phyloP scores from a whole-genome alignment of 2,329 filamentous ascomycete genomes.

The Cladosporium colombiae region DNA sequence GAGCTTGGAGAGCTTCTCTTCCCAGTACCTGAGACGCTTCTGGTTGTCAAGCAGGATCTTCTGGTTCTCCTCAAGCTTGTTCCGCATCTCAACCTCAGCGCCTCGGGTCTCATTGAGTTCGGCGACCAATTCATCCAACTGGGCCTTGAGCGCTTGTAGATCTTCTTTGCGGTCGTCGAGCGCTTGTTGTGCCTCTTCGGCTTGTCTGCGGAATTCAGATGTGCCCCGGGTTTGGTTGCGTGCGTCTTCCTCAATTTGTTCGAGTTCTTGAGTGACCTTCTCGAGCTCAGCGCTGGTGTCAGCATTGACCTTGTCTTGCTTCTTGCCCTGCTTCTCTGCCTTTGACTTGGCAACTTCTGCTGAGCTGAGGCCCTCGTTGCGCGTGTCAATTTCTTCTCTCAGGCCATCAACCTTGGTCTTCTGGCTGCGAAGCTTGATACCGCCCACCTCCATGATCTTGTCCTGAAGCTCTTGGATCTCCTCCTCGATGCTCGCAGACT shows the following conservation, averaged over 20 bases:
- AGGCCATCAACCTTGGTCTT: slow-evolving; percentile 86
- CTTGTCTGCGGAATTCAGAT: slow-evolving; percentile 69
- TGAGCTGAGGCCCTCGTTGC: slow-evolving; percentile 79
- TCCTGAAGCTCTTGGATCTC: slow-evolving; percentile 92
- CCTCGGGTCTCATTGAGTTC: slow-evolving; percentile 88
- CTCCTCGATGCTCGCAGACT: slow-evolving; percentile 86
- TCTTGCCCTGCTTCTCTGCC: slow-evolving; percentile 86
- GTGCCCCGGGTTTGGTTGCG: slow-evolving; percentile 74
- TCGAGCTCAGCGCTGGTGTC: slow-evolving; percentile 81
- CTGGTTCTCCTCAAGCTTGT: slow-evolving; percentile 94
- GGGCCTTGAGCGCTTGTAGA: slow-evolving; percentile 74
- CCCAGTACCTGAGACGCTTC: slow-evolving; percentile 80
- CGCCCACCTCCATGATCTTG: slow-evolving; percentile 98
- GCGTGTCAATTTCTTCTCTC: slow-evolving; percentile 79
- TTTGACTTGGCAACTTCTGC: slow-evolving; percentile 89
- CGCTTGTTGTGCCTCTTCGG: slow-evolving; percentile 76
- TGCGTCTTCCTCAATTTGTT: slow-evolving; percentile 76
- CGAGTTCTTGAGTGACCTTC: slow-evolving; percentile 69
- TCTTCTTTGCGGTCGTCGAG: slow-evolving; percentile 79
- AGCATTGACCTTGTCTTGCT: slow-evolving; percentile 79
- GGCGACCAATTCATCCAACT: slow-evolving; percentile 80
- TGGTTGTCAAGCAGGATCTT: slow-evolving; percentile 86
- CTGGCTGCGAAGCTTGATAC: slow-evolving; percentile 86
- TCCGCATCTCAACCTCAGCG: slow-evolving; percentile 95
- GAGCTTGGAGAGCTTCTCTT: slow-evolving; percentile 85